Percentiles rank a stretch among this genome's conserved stretches.
Conservation (phyloP, 164 flowering plant species). For the Litsea cubeba region DNA sequence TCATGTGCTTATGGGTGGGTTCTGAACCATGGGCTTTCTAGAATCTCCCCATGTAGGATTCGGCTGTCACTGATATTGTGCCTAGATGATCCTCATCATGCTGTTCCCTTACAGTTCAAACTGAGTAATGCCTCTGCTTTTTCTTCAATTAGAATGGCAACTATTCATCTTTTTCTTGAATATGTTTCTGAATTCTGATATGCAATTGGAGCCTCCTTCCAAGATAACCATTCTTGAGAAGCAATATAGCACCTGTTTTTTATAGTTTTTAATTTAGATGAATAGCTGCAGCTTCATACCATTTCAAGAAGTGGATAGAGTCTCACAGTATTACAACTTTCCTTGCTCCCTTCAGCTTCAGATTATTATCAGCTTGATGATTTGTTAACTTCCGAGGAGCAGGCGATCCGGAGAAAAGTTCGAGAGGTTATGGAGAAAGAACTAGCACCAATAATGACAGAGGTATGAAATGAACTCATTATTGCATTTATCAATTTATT, state of each 20-base stretch:
- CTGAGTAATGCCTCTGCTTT: no score
- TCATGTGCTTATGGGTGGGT: no score
- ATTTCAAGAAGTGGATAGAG: neutral
- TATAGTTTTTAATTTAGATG: neutral
- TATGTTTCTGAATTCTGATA: no score
- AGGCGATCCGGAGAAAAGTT: constrained; percentile 48
- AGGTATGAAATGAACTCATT: constrained; percentile 32
- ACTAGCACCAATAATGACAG: constrained; percentile 78
- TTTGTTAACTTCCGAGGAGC: constrained; percentile 73
- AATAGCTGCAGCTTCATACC: neutral
- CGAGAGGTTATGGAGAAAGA: constrained; percentile 78
- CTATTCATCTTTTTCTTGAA: no score
- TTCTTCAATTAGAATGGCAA: no score
- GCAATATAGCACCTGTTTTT: neutral
- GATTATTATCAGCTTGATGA: constrained; percentile 87
- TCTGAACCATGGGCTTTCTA: no score
- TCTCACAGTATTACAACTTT: neutral
- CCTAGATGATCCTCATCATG: no score
- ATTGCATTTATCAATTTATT: no score
- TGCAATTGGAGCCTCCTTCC: neutral
- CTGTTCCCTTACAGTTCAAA: no score
- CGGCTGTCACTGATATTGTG: no score
- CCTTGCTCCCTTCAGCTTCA: constrained; percentile 46
- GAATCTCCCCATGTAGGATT: no score
- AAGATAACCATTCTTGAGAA: neutral